Conservation (phyloP, 2,329 filamentous ascomycete species). For the Cadophora sp. region DNA sequence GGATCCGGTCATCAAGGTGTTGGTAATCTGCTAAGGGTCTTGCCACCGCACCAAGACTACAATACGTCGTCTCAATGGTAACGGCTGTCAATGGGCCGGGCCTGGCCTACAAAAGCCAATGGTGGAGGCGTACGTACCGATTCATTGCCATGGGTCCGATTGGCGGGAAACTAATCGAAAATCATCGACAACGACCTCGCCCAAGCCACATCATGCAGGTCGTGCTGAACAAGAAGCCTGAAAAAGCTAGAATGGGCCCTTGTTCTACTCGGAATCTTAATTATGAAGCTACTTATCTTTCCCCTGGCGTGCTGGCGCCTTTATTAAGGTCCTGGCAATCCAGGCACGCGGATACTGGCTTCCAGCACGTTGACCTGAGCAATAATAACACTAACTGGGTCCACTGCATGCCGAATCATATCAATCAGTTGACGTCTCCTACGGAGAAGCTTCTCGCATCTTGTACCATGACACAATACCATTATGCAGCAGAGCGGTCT, state of each 20-base stretch:
- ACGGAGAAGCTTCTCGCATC: too few species aligned
- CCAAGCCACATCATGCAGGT: not conserved
- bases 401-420: too few species aligned
- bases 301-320: constrained; percentile 3
- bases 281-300: not conserved
- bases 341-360: not conserved
- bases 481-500: too few species aligned
- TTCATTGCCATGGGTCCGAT: constrained; percentile 20
- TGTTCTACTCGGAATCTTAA: not conserved
- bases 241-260: constrained; percentile 10
- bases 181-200: not conserved
- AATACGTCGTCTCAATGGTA: not conserved
- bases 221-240: not conserved
- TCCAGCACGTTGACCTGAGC: not conserved
- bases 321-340: not conserved
- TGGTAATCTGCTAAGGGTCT: not conserved
- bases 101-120: not conserved
- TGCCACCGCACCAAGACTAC: constrained; percentile 3
- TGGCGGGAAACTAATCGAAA: constrained; percentile 13
- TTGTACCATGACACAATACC: too few species aligned
- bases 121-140: constrained; percentile 5
- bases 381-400: not conserved
- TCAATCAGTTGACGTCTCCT: too few species aligned
- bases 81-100: not conserved
- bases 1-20: not conserved